These are phyloP conservation scores for Bruguiera hainesii DNA, from an alignment of 441 rosid genomes.

Conservation along the genomic window DNA sequence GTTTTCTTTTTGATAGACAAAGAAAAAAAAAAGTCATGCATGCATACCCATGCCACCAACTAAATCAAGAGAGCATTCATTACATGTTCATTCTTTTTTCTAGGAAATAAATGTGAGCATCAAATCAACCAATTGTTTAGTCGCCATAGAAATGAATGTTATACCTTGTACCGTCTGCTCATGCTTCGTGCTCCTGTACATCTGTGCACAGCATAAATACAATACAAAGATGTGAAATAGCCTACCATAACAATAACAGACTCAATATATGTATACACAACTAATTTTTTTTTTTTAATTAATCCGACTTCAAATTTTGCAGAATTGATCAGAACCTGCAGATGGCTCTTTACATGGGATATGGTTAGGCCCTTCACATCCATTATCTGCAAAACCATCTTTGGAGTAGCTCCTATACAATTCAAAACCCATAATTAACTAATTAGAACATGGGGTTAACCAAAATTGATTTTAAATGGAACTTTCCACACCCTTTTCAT, in stretches of 20 bases:
- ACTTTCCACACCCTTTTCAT: not conserved
- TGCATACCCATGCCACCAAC: too few species aligned
- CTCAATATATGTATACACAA: not conserved
- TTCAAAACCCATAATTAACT: not conserved
- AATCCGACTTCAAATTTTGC: not conserved
- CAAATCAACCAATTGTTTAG: too few species aligned
- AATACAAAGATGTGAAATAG: slow-evolving; percentile 3
- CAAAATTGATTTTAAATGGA: not conserved
- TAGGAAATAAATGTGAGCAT: too few species aligned
- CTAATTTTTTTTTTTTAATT: not conserved
- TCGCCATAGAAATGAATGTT: not conserved
- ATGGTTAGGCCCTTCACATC: slow-evolving; percentile 96
- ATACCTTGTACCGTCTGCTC: slow-evolving; percentile 77
- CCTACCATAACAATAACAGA: not conserved
- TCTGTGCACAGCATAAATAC: slow-evolving; percentile 32
- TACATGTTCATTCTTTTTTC: too few species aligned
- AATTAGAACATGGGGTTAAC: not conserved
- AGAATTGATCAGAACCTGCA: slow-evolving; percentile 53
- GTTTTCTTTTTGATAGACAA: too few species aligned
- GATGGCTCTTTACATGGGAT: slow-evolving; percentile 99
- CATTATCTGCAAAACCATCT: slow-evolving; percentile 92
- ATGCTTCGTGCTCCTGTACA: slow-evolving; percentile 76
- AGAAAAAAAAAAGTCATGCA: too few species aligned
- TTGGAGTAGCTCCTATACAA: slow-evolving; percentile 83
- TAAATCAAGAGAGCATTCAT: too few species aligned